phyloP scores from a whole-genome alignment of 495 filamentous ascomycete genomes.

The Bombardia bombarda region DNA sequence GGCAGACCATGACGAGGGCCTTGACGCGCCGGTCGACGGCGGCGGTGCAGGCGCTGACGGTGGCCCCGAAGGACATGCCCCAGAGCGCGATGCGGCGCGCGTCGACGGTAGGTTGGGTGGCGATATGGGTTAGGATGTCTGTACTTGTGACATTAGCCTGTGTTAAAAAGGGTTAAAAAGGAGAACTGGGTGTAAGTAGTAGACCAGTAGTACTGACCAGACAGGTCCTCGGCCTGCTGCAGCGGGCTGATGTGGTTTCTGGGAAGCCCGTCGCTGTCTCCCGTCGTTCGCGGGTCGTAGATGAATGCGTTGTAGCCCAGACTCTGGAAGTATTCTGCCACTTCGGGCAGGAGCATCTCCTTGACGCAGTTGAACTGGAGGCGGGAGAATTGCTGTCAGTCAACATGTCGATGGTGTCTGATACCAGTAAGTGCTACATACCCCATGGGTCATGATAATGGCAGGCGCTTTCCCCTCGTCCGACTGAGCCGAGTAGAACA shows the following conservation, averaged over 20 bases:
- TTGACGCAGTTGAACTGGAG: slow-evolving; percentile 3
- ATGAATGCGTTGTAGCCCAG: not conserved
- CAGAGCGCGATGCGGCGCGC: not conserved
- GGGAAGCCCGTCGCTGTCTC: not conserved
- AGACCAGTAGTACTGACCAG: not conserved
- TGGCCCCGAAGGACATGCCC: slow-evolving; percentile 1
- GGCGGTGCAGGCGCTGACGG: not conserved
- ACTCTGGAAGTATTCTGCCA: not conserved
- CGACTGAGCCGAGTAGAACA: not conserved
- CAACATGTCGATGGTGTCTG: not conserved
- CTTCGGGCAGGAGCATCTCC: slow-evolving; percentile 3
- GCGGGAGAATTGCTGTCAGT: not conserved
- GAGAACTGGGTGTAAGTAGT: too few species aligned
- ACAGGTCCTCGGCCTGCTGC: not conserved
- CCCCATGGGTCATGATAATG: slow-evolving; percentile 1
- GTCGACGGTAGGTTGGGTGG: not conserved
- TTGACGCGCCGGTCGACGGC: not conserved
- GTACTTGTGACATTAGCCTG: too few species aligned
- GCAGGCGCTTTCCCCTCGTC: not conserved
- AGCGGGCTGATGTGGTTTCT: slow-evolving; percentile 1
- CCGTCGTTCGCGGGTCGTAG: not conserved
- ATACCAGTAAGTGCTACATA: not conserved
- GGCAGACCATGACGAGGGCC: not conserved
- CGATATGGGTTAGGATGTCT: not conserved
- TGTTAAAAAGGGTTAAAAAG: too few species aligned